These are phyloP conservation scores for Bathelium albidoporum DNA, from an alignment of 495 filamentous ascomycete genomes.

Conservation along the genomic window DNA sequence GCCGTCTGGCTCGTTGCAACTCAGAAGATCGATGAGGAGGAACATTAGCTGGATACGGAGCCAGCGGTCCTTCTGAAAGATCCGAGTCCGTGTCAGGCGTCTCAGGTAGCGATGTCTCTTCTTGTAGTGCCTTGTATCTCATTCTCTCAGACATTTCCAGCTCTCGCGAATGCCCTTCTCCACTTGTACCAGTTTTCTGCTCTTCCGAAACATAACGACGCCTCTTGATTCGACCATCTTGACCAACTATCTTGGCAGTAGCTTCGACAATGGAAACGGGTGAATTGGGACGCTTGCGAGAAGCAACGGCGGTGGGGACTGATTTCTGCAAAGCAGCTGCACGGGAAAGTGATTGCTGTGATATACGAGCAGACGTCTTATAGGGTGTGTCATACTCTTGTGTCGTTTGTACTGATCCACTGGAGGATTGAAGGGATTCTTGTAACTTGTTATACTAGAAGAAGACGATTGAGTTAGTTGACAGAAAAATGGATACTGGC, in stretches of 20 bases:
- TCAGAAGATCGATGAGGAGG: not conserved
- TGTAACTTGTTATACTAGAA: conserved; percentile 41
- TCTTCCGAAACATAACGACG: conserved; percentile 12
- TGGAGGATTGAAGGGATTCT: conserved; percentile 41
- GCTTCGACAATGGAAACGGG: conserved; percentile 51
- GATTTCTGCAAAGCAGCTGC: not conserved
- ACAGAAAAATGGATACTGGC: not conserved
- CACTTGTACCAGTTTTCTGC: not conserved
- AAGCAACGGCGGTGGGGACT: not conserved
- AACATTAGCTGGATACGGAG: not conserved
- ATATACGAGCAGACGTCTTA: conserved; percentile 15
- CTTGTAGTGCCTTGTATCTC: not conserved
- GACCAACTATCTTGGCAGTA: conserved; percentile 37
- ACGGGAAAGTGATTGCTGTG: conserved; percentile 3
- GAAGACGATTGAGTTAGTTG: not conserved
- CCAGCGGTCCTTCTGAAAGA: conserved; percentile 19
- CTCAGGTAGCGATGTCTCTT: not conserved
- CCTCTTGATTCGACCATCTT: conserved; percentile 30
- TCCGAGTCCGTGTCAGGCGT: conserved; percentile 4
- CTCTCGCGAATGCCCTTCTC: not conserved
- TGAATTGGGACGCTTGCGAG: conserved; percentile 42
- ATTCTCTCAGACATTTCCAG: not conserved
- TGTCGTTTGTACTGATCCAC: conserved; percentile 46
- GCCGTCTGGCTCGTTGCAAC: not conserved
- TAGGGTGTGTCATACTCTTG: conserved; percentile 24